Evolutionary conservation across 306 rosid species (phyloP).

Genomic region (Adenanthera pavonina): DNA sequence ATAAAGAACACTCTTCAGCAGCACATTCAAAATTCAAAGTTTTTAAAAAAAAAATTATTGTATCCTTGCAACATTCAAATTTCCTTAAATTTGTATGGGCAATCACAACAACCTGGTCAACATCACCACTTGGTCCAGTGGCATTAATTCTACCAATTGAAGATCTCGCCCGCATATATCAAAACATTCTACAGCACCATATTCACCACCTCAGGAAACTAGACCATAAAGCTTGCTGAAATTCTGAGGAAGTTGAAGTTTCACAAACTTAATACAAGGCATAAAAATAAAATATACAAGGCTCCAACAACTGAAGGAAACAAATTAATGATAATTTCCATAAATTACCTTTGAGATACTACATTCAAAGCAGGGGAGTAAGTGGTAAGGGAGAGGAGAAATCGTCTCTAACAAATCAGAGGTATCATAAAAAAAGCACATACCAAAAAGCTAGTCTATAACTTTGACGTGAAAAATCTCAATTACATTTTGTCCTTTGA

Average conservation of each 20-base stretch:
- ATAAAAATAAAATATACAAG: conserved; percentile 22
- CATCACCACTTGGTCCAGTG: conserved; percentile 73
- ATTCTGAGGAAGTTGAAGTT: conserved; percentile 35
- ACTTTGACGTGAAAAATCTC: neutral
- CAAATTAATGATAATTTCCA: conserved; percentile 38
- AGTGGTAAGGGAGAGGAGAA: conserved; percentile 74
- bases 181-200: conserved; percentile 89
- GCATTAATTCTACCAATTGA: conserved; percentile 89
- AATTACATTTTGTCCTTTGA: neutral
- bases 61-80: neutral
- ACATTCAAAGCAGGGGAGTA: conserved; percentile 87
- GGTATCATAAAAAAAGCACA: neutral
- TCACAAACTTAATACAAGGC: conserved; percentile 36
- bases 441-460: conserved; percentile 25
- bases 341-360: conserved; percentile 76
- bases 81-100: neutral
- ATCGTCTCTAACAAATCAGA: conserved; percentile 68
- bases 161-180: conserved; percentile 72
- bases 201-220: conserved; percentile 94
- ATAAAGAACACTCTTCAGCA: conserved; percentile 12
- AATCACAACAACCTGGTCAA: conserved; percentile 58
- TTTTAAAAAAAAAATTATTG: too few relatives aligned
- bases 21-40: neutral
- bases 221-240: conserved; percentile 84
- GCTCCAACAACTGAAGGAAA: conserved; percentile 33